Conservation (phyloP, 1,284 basidiomycete species). For the Cryptococcus jaspeensis region DNA sequence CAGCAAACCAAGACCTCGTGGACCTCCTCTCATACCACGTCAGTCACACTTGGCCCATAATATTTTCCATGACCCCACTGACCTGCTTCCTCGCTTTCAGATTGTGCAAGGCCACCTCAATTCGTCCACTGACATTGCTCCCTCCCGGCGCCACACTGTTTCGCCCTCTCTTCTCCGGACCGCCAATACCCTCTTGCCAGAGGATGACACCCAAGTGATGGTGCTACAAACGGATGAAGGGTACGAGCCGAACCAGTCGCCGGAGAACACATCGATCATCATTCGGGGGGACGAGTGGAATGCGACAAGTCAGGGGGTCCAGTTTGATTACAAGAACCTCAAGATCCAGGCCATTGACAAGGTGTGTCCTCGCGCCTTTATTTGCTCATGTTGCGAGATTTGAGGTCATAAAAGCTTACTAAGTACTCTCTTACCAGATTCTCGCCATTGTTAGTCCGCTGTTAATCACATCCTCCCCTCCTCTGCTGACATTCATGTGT, state of each 20-base stretch:
- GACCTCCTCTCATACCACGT: constrained; percentile 30
- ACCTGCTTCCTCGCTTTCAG: constrained; percentile 6
- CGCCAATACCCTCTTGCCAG: constrained; percentile 16
- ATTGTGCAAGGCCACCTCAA: constrained; percentile 25
- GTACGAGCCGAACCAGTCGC: constrained; percentile 5
- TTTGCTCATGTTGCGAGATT: background rate
- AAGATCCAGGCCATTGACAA: constrained; percentile 27
- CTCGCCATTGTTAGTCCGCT: constrained; percentile 4
- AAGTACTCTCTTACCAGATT: constrained; percentile 7
- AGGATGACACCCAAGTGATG: constrained; percentile 32
- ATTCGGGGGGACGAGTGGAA: constrained; percentile 28
- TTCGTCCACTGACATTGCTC: constrained; percentile 24
- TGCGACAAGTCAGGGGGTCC: constrained; percentile 13
- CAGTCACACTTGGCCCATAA: too few relatives aligned
- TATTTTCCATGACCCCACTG: background rate
- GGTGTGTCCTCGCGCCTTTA: constrained; percentile 10
- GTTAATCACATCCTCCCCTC: too few relatives aligned
- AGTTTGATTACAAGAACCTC: constrained; percentile 20
- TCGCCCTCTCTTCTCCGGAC: constrained; percentile 20
- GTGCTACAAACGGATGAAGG: constrained; percentile 31
- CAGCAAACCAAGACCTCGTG: constrained; percentile 15
- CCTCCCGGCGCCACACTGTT: constrained; percentile 24
- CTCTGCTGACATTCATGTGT: constrained; percentile 1
- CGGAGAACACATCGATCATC: constrained; percentile 13
- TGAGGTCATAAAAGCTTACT: too few relatives aligned